Evolutionary conservation across 2,329 filamentous ascomycete genomes (phyloP), one percentile per base, ranked within the genome.

Genomic region (Teratosphaeria viscida): DNA sequence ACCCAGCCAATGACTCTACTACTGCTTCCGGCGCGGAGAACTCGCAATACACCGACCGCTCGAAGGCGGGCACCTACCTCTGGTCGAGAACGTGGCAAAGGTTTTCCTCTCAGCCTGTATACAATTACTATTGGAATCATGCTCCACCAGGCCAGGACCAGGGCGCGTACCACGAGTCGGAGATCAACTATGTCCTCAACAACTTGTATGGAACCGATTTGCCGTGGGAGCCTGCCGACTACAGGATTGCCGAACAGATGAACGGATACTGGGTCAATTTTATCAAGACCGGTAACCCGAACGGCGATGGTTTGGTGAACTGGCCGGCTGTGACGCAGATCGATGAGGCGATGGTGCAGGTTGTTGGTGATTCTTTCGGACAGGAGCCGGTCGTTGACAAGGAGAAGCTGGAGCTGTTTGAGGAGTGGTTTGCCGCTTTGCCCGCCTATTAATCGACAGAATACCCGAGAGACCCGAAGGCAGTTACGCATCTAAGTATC

Each of bases 191-290:
- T 43, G 37, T 43, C 16, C 16, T 43, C 5, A 43, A 43, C 11
- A 43, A 43, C 11, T 14, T 43, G 37, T 43, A 43, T 43, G 37
- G 16, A 5, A 43, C 37, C 12, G 37, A 43, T 43, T 43, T 43
- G 37, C 37, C 37, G 11, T 43, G 37, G 37, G 37, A 43, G 37
- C 12, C 37, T 43, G 37, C 16, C 37, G 37, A 43, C 37, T 43
- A 43, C 37, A 43, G 12, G 10, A 43, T 43, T n/a, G 37, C 37
- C 37, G 11, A 43, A 2, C 12, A 43, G 11, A 43, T 43, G 37
- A 43, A 43, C 52, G 74, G 73, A 0, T 81, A 81, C 61, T 84
- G 82, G 65, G 75, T 76, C 1, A 70, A 76, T 1, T 85, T 85
- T 63, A 76, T 79, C 1, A 74, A 78, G 61, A 75, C 70, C 0